Conservation (phyloP, 1,139 yeast genomes). For the Nakaseomyces nivariensis region DNA sequence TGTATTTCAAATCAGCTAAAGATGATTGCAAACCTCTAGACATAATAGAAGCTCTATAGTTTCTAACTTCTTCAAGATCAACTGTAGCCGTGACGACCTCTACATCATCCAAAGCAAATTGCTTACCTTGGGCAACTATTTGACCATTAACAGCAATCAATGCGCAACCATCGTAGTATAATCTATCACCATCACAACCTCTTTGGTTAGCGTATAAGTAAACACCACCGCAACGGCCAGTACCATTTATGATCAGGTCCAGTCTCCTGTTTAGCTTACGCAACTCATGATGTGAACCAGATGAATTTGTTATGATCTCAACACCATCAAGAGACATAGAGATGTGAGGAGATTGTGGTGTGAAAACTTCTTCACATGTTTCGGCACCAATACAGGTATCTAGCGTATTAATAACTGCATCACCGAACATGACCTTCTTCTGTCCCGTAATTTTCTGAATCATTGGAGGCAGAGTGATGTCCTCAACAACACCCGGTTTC, state of each 20-base stretch:
- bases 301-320: conserved; percentile 87
- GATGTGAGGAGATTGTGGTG: conserved; percentile 93
- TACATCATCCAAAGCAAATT: conserved; percentile 79
- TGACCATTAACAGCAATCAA: conserved; percentile 84
- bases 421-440: conserved; percentile 67
- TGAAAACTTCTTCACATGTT: conserved; percentile 93
- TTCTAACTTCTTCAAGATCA: conserved; percentile 82
- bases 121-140: conserved; percentile 87
- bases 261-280: conserved; percentile 79
- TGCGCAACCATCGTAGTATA: conserved; percentile 96
- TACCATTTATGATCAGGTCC: conserved; percentile 80
- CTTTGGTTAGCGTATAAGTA: conserved; percentile 88
- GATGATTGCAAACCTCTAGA: conserved; percentile 76
- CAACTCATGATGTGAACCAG: conserved; percentile 94
- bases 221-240: conserved; percentile 92
- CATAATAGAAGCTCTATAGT: conserved; percentile 59
- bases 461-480: conserved; percentile 56
- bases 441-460: conserved; percentile 60
- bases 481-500: conserved; percentile 64
- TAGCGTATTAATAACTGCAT: conserved; percentile 70
- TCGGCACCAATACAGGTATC: conserved; percentile 92
- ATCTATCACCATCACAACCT: conserved; percentile 97
- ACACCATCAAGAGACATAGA: conserved; percentile 90
- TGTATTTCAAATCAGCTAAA: conserved; percentile 39
- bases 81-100: conserved; percentile 92